phyloP scores from a whole-genome alignment of 1,139 yeast genomes.

The Saccharomyces hybrid region DNA sequence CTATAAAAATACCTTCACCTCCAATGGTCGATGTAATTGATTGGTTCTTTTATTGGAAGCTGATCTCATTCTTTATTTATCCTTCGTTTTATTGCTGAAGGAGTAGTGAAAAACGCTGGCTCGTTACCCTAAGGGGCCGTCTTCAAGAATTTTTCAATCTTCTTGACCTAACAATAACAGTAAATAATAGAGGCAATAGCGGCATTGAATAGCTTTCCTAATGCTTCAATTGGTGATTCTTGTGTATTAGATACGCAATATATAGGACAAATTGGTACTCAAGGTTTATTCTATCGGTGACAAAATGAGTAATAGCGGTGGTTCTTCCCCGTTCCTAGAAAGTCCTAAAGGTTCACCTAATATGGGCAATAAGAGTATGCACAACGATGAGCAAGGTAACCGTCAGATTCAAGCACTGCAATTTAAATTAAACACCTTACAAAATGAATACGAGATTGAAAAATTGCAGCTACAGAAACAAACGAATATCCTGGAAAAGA shows the following conservation, averaged over 20 bases:
- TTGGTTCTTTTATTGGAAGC: background rate
- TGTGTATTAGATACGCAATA: background rate
- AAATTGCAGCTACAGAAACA: conserved; percentile 22
- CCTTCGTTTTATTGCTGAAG: background rate
- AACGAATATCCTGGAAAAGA: conserved; percentile 18
- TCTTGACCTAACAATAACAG: background rate
- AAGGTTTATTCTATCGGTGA: background rate
- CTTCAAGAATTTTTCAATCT: background rate
- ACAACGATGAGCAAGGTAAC: conserved; percentile 8
- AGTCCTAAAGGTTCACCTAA: conserved; percentile 30
- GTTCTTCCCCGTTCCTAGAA: conserved; percentile 44
- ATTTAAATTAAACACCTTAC: conserved; percentile 21
- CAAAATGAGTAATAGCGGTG: conserved; percentile 28
- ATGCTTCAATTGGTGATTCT: background rate
- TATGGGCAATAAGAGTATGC: conserved; percentile 1
- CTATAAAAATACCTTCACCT: background rate
- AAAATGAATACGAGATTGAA: conserved; percentile 27
- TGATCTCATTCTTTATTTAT: background rate
- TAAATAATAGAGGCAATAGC: background rate
- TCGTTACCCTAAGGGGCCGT: background rate
- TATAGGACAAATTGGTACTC: background rate
- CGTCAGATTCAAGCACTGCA: conserved; percentile 20
- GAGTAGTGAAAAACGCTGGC: background rate
- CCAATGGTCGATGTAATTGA: background rate
- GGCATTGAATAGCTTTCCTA: background rate